These are phyloP conservation scores for Fennellomyces sp. DNA, from an alignment of 371 early-diverging fungal species.

Conservation along the genomic window DNA sequence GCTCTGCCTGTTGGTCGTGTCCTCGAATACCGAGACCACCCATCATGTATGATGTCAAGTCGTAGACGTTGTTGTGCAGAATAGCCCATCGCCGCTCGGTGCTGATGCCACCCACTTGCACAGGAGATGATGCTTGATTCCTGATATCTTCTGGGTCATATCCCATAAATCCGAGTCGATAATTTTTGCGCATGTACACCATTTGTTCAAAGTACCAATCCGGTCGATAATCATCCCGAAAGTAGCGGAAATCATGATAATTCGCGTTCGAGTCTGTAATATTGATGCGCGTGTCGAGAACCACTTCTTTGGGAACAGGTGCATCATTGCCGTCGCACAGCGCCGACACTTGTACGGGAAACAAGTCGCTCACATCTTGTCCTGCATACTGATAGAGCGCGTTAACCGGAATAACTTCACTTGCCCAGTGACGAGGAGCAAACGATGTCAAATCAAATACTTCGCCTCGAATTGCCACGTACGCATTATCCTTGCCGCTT, in stretches of 20 bases:
- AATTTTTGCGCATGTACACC: conserved; percentile 28
- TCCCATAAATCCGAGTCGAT: conserved; percentile 44
- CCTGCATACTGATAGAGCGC: conserved; percentile 67
- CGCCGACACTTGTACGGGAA: conserved; percentile 79
- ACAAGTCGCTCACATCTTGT: conserved; percentile 67
- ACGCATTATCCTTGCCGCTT: conserved; percentile 48
- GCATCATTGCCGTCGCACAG: conserved; percentile 45
- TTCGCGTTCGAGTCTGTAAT: conserved; percentile 43
- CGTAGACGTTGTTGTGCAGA: conserved; percentile 45
- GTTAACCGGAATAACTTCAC: conserved; percentile 43
- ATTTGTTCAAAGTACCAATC: conserved; percentile 40
- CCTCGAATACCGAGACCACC: conserved; percentile 39
- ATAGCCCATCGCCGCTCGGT: conserved; percentile 49
- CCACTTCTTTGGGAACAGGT: conserved; percentile 37
- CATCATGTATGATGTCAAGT: conserved; percentile 45
- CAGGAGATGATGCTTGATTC: conserved; percentile 29
- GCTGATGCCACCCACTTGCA: conserved; percentile 41
- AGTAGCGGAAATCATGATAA: conserved; percentile 30
- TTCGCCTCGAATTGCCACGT: conserved; percentile 72
- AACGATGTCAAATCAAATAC: conserved; percentile 73
- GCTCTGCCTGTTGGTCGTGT: conserved; percentile 22
- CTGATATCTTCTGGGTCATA: conserved; percentile 30
- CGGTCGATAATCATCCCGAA: conserved; percentile 29
- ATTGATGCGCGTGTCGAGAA: conserved; percentile 39
- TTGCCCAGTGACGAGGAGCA: conserved; percentile 60